Conservation (phyloP, 2,329 filamentous ascomycete genomes). For the Diaporthe vaccinii region DNA sequence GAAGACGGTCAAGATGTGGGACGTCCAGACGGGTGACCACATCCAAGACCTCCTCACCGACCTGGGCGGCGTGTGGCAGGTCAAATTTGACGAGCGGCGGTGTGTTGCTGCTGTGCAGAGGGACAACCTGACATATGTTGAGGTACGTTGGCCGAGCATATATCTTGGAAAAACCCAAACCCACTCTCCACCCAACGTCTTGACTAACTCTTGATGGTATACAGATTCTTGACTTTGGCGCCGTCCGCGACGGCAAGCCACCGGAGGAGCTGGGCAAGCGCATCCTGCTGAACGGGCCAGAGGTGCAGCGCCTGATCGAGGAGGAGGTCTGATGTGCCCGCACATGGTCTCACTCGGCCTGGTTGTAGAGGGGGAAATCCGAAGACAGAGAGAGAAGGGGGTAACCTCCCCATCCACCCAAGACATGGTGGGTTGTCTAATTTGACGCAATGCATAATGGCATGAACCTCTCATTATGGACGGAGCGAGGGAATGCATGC, state of each 20-base stretch:
- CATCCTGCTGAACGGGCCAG: slow-evolving; percentile 74
- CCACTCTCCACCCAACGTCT: too few species aligned
- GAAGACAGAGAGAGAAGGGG: neutral
- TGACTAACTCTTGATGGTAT: slow-evolving; percentile 44
- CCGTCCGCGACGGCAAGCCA: slow-evolving; percentile 87
- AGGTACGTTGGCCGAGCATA: slow-evolving; percentile 71
- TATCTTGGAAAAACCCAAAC: neutral
- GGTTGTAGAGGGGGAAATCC: neutral
- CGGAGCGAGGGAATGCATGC: slow-evolving; percentile 17
- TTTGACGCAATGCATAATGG: slow-evolving; percentile 21
- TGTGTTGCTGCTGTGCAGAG: slow-evolving; percentile 98
- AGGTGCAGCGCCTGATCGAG: slow-evolving; percentile 65
- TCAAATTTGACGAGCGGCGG: slow-evolving; percentile 94
- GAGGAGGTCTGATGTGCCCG: slow-evolving; percentile 54
- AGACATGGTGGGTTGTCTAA: neutral
- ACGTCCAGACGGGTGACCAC: slow-evolving; percentile 91
- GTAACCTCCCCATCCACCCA: neutral
- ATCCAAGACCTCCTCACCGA: slow-evolving; percentile 94
- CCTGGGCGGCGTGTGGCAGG: slow-evolving; percentile 98
- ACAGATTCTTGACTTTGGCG: slow-evolving; percentile 97
- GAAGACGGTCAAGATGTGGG: slow-evolving; percentile 98
- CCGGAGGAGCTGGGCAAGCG: slow-evolving; percentile 83
- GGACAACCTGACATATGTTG: slow-evolving; percentile 92
- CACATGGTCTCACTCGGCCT: neutral
- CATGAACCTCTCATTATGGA: slow-evolving; percentile 7